Base-by-base conservation (phyloP, 306 rosid genomes). In the Quercus robur region DNA sequence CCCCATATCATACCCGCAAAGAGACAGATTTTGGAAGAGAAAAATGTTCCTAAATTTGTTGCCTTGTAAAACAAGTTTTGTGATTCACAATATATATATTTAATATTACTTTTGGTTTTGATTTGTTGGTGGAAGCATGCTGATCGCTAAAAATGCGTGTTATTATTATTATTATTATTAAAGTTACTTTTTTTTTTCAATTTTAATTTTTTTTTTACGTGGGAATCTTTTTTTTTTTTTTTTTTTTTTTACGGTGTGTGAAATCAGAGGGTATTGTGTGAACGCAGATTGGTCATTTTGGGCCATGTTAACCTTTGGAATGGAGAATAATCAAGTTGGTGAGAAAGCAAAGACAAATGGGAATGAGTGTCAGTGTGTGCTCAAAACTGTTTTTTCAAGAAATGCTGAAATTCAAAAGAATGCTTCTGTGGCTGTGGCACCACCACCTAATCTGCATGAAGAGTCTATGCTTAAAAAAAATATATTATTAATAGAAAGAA, bases 161-260 rank as follows among this genome's bases (percentile, higher is more conserved):
- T 49, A 3, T 49, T 10, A 18, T 8, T 49, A 11, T 46, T 9
- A 18, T 8, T 6, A 13, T 15, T 51, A 31, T 13, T 8, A n/a
- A 25, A 11, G 59, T 30, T 38, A 17, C 30, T 18, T 23, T 14
- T 4, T 9, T 61, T 8, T 25, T 6, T 23, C 25, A 41, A 41
- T 14, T 25, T 63, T 15, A 13, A 63, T 2, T 46, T 28, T 18
- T 18, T 28, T 19, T 46, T 63, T n/a, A 44, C 23, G 21, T 2
- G 63, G 15, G 80, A 77, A 77, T 77, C 67, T 77, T 54, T 75
- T 77, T 33, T 61, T 66, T 25, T 25, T 67, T 33, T 75, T 66
- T 18, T 73, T 14, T 11, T 31, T 54, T 69, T 38, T 3, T 23
- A 69, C 75, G 75, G 75, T 77, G 75, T 10, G 20, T 77, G 56